Conservation (phyloP, 805 yeast species). For the Hanseniaspora mollemarum region DNA sequence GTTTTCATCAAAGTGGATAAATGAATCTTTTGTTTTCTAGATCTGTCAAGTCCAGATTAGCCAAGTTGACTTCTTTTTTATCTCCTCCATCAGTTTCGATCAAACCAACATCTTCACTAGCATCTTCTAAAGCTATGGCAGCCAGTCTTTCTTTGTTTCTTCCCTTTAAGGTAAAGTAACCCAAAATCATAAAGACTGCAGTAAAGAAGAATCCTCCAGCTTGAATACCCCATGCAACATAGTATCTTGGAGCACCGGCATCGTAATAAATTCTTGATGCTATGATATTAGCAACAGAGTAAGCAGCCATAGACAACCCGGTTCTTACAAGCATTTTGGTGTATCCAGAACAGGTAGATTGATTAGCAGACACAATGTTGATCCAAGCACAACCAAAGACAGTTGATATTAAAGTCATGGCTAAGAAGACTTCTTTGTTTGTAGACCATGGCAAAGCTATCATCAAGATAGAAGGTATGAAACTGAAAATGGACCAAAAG, state of each 20-base stretch:
- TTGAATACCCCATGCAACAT: slow-evolving; percentile 39
- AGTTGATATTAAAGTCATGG: slow-evolving; percentile 25
- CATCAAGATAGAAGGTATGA: slow-evolving; percentile 35
- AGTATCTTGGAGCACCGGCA: slow-evolving; percentile 34
- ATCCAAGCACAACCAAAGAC: slow-evolving; percentile 28
- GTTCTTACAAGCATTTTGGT: slow-evolving; percentile 36
- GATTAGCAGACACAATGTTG: slow-evolving; percentile 20
- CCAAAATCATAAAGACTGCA: slow-evolving; percentile 26
- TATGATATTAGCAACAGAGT: slow-evolving; percentile 35
- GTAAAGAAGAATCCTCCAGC: slow-evolving; percentile 35
- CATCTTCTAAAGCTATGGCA: not conserved
- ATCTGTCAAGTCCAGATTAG: slow-evolving; percentile 42
- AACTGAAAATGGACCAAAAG: slow-evolving; percentile 29
- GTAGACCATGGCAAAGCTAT: slow-evolving; percentile 32
- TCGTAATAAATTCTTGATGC: slow-evolving; percentile 40
- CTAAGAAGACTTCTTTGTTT: slow-evolving; percentile 32
- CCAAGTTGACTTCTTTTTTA: slow-evolving; percentile 30
- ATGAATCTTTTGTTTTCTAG: slow-evolving; percentile 40
- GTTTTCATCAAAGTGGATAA: slow-evolving; percentile 34
- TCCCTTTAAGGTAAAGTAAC: slow-evolving; percentile 31
- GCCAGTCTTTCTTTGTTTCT: slow-evolving; percentile 32
- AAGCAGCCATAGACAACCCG: slow-evolving; percentile 31
- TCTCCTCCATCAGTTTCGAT: slow-evolving; percentile 21
- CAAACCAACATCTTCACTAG: slow-evolving; percentile 1
- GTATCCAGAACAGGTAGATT: slow-evolving; percentile 31